Evolutionary conservation across 805 yeast genomes (phyloP), one percentile per base, ranked within the genome.

Genomic region (Hanseniaspora taiwanica): DNA sequence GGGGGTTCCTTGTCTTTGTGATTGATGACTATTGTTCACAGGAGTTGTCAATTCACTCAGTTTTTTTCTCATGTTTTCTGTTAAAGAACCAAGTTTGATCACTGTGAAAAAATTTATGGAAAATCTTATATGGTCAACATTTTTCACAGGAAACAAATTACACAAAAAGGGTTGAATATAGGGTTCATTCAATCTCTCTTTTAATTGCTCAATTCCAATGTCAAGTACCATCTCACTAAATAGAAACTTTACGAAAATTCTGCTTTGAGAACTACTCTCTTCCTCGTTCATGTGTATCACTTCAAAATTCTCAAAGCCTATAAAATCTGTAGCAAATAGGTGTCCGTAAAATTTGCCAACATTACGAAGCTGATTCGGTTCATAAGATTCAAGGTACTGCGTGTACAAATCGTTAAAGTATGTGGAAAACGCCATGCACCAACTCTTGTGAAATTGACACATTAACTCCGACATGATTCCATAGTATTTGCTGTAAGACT

Each of bases 51-150:
- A 37, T 44, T 12, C 43, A 46, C 31, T 38, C 36, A 45, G 39
- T 42, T 27, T 32, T 35, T 39, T 69, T 60, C 97, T 72, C 93
- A 87, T 81, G 1, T 64, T 71, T 29, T 84, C 94, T 0, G 97
- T 87, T 42, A 89, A 55, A 2, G 71, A 68, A 35, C 96, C 96
- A 37, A 89, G 56, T 0, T 93, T 93, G 45, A 89, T 85, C 1
- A 96, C 96, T 0, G 96, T 89, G 58, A 89, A 89, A 55, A 70
- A 89, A 54, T 89, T 89, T 54, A 86, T 85, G 2, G 93, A 71
- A 55, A 87, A 89, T 44, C 89, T 65, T 12, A 79, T 61, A 47
- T 72, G 62, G 21, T 42, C 35, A 4, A 38, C 64, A 40, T 66
- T 67, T 1, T 58, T 60, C 10, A 21, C 52, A 0, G 95, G 96